Evolutionary conservation across 2,329 filamentous ascomycete species (phyloP).

Genomic region (Fusarium oligoseptatum): DNA sequence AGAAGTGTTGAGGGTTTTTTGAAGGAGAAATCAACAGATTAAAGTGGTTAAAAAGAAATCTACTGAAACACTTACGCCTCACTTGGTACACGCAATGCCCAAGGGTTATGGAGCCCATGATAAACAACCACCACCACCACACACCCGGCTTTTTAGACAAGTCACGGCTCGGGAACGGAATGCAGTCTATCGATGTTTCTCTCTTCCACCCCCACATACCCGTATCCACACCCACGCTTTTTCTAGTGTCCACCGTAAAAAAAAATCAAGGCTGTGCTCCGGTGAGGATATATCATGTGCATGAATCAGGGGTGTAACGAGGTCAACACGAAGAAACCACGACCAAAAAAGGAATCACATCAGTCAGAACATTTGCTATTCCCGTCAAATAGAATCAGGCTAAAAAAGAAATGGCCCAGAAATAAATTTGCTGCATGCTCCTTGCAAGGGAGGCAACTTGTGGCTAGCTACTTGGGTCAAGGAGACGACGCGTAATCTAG

Average conservation of each 20-base stretch:
- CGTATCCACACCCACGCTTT: constrained; percentile 31
- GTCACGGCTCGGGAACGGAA: not conserved
- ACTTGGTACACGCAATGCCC: constrained; percentile 6
- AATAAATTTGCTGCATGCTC: not conserved
- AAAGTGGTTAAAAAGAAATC: not conserved
- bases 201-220: constrained; percentile 27
- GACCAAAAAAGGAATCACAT: not conserved
- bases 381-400: not conserved
- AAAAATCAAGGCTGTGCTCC: constrained; percentile 19
- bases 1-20: not conserved
- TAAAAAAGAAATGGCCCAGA: not conserved
- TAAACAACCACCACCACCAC: not conserved
- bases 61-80: constrained; percentile 10
- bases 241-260: constrained; percentile 5
- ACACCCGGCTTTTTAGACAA: constrained; percentile 7
- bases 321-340: constrained; percentile 15
- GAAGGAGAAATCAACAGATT: not conserved
- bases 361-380: not conserved
- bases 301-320: constrained; percentile 21
- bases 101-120: constrained; percentile 9
- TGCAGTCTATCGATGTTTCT: not conserved
- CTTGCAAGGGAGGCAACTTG: not conserved
- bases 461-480: not conserved
- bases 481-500: constrained; percentile 10
- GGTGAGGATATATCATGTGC: constrained; percentile 12